A percentile compares a stretch with the other conserved stretches of the same genome.
Conservation (phyloP, 805 yeast species). For the Metschnikowia dekortorum region DNA sequence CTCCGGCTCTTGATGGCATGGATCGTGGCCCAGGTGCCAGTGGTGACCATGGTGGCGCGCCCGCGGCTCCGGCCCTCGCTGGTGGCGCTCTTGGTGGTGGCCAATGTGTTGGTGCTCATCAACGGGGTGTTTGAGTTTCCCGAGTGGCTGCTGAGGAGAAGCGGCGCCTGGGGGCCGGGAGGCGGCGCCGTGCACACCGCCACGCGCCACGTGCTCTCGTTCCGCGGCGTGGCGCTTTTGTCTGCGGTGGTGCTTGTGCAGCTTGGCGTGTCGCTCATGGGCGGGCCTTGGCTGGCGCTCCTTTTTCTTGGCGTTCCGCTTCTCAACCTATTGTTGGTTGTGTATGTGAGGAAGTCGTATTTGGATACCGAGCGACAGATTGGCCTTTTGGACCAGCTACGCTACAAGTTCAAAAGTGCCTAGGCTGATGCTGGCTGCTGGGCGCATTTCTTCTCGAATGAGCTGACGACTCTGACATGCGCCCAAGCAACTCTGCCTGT, state of each 20-base stretch:
- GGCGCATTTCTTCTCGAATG: too few species aligned
- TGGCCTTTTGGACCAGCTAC: slow-evolving; percentile 12
- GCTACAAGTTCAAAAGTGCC: slow-evolving; percentile 22
- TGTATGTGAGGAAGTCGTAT: slow-evolving; percentile 16
- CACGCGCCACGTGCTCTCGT: background rate
- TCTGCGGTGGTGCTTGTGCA: slow-evolving; percentile 16
- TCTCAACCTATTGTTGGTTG: slow-evolving; percentile 15
- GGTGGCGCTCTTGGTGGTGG: slow-evolving; percentile 5
- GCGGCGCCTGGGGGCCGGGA: background rate
- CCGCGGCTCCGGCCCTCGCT: slow-evolving; percentile 1
- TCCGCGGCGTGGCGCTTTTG: slow-evolving; percentile 6
- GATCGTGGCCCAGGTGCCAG: slow-evolving; percentile 16
- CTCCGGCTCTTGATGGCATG: slow-evolving; percentile 10
- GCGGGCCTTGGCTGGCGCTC: background rate
- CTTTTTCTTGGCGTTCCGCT: slow-evolving; percentile 17
- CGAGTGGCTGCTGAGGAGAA: background rate
- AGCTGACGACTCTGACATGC: too few species aligned
- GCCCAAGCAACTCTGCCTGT: too few species aligned
- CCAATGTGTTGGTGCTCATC: slow-evolving; percentile 10
- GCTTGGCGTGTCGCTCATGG: slow-evolving; percentile 4
- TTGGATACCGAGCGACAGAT: slow-evolving; percentile 11
- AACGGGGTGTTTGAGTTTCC: slow-evolving; percentile 13
- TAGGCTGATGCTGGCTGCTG: background rate
- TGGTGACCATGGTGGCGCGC: slow-evolving; percentile 12
- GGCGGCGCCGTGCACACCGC: too few species aligned